A percentile compares a stretch with the other conserved stretches of the same genome.
Conservation (phyloP, 2,329 filamentous ascomycete species). For the Helotiales sp. region DNA sequence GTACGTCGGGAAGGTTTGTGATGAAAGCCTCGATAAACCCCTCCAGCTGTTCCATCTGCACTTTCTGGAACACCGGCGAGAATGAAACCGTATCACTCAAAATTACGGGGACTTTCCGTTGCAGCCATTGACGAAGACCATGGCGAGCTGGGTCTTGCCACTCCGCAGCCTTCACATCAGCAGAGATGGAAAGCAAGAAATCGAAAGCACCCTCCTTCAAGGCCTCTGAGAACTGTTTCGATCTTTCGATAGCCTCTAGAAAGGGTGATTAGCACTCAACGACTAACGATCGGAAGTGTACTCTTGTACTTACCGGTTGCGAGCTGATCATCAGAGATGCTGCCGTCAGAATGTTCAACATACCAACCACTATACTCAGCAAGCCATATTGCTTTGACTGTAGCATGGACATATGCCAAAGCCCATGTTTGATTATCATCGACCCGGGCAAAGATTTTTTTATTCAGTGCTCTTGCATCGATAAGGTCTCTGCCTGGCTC, state of each 20-base stretch:
- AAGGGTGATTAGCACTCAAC: not conserved
- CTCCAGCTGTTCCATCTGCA: conserved; percentile 82
- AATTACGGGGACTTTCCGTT: conserved; percentile 77
- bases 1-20: conserved; percentile 90
- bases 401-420: conserved; percentile 77
- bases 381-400: conserved; percentile 84
- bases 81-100: conserved; percentile 71
- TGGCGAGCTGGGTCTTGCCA: conserved; percentile 89
- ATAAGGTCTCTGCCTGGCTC: conserved; percentile 71
- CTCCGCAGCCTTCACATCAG: conserved; percentile 78
- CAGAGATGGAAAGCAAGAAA: conserved; percentile 83
- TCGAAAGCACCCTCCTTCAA: conserved; percentile 91
- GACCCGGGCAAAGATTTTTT: conserved; percentile 66
- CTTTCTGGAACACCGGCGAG: conserved; percentile 71
- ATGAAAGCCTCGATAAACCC: conserved; percentile 91
- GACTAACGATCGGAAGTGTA: conserved; percentile 7
- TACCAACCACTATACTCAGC: conserved; percentile 93
- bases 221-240: conserved; percentile 74
- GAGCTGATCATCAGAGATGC: conserved; percentile 67
- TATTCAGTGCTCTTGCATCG: conserved; percentile 73
- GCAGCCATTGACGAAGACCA: conserved; percentile 80
- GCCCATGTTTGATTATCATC: conserved; percentile 71
- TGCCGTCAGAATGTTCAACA: conserved; percentile 68
- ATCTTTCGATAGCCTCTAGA: conserved; percentile 70
- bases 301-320: conserved; percentile 52